These are phyloP conservation scores for Mortierella sp. DNA, from an alignment of 371 early-diverging fungal species.

Conservation along the genomic window DNA sequence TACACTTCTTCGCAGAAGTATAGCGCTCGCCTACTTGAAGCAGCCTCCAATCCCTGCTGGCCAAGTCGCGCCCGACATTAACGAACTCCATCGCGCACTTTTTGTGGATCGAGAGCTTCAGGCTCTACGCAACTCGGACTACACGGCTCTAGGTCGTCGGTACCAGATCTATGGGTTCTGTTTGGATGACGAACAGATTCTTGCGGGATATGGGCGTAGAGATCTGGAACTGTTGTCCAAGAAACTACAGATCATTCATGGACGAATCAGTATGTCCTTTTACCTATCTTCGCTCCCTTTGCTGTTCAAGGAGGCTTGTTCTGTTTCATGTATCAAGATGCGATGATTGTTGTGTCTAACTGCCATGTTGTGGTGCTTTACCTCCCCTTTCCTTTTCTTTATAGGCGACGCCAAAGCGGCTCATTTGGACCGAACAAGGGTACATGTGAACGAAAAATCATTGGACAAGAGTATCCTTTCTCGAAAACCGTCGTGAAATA, in stretches of 20 bases:
- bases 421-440: not conserved
- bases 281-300: too few species aligned
- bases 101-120: conserved; percentile 34
- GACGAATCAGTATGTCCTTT: conserved; percentile 32
- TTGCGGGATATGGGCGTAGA: conserved; percentile 35
- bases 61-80: conserved; percentile 22
- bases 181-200: conserved; percentile 54
- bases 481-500: too few species aligned
- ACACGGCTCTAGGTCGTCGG: conserved; percentile 27
- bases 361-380: not conserved
- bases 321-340: too few species aligned
- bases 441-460: not conserved
- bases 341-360: too few species aligned
- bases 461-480: not conserved
- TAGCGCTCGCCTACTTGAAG: conserved; percentile 33
- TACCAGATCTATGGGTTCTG: conserved; percentile 42
- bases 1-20: conserved; percentile 33
- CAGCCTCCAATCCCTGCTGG: conserved; percentile 31
- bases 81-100: conserved; percentile 42
- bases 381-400: not conserved
- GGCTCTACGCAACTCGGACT: conserved; percentile 28
- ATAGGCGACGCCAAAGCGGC: not conserved
- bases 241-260: conserved; percentile 40
- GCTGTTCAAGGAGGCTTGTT: too few species aligned
- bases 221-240: conserved; percentile 32